Percentiles rank a stretch among this genome's conserved stretches.
Conservation (phyloP, 306 rosid species). For the Lithocarpus polystachyus region DNA sequence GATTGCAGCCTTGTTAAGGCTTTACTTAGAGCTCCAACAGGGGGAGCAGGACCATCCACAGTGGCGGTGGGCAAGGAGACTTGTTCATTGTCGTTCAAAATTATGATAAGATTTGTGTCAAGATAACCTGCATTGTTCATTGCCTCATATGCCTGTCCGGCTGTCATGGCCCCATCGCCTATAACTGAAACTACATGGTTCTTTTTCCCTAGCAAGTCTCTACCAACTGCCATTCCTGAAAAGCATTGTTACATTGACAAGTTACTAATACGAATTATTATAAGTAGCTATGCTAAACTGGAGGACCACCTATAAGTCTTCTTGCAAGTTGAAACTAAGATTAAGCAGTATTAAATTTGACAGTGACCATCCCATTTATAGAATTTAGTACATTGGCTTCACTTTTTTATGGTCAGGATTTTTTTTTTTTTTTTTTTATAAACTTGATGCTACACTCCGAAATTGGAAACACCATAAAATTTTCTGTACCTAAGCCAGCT, state of each 20-base stretch:
- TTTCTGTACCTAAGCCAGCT: slow-evolving; percentile 51
- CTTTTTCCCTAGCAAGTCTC: slow-evolving; percentile 51
- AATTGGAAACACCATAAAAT: background rate
- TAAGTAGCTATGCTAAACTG: background rate
- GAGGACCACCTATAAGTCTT: too few relatives aligned
- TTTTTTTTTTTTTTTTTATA: too few relatives aligned
- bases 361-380: too few relatives aligned
- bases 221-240: slow-evolving; percentile 66
- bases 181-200: slow-evolving; percentile 62
- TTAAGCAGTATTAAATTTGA: too few relatives aligned
- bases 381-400: background rate
- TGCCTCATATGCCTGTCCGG: slow-evolving; percentile 72
- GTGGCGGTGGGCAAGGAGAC: slow-evolving; percentile 73
- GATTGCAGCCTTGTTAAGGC: slow-evolving; percentile 45
- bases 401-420: background rate
- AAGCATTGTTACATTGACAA: background rate
- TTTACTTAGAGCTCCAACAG: slow-evolving; percentile 66
- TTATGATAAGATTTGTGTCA: slow-evolving; percentile 51
- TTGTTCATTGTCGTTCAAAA: slow-evolving; percentile 62
- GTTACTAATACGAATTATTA: background rate
- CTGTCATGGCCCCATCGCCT: slow-evolving; percentile 77
- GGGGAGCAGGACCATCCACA: slow-evolving; percentile 50
- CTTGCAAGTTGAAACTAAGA: too few relatives aligned
- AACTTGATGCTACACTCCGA: background rate
- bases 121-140: slow-evolving; percentile 72